Base-by-base conservation (phyloP, 345 rosid species). In the Dovyalis caffra region DNA sequence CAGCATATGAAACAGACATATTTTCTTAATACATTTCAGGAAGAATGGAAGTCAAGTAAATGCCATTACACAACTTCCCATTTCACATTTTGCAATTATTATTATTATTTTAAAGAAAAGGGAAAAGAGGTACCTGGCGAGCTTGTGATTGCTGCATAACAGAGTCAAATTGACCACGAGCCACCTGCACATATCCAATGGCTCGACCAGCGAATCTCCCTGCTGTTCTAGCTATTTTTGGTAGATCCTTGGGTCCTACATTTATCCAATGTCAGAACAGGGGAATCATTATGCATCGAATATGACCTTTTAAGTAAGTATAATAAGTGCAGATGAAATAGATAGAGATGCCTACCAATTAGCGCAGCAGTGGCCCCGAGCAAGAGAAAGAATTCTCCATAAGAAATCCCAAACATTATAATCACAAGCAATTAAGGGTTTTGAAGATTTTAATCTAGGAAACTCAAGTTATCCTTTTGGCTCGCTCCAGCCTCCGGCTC, bases 141-240 rank as follows among this genome's bases (percentile, higher is more conserved):
- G 90, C 92, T 82, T 95, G 95, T 79, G 99, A 82, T 80, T 92
- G 95, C 74, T 92, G 91, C 98, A 91, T 86, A 62, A 88, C 87
- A 76, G 79, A 83, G 31, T 91, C 93, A 15, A 93, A 86, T 49
- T 93, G 98, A n/a, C 95, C 90, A 80, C 98, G 97, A 68, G 95
- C 95, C 81, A 91, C 64, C 64, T 90, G 97, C 37, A 93, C 94
- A 53, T 90, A 93, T 1, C 95, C 95, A 53, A 91, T 84, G 26
- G 97, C 91, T 69, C 94, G 82, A 66, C 97, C 99, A 4, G 90
- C 85, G 56, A 92, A 83, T 77, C 91, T 85, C 45, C 99, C 99
- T 2, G 85, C 92, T 12, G 90, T 87, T 85, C 94, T 90, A 0
- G 97, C 94, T 3, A 95, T 80, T 31, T 76, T 76, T 2, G 93